phyloP scores from a whole-genome alignment of 139 green algal genomes.

The Deuterostichococcus epilithicus region DNA sequence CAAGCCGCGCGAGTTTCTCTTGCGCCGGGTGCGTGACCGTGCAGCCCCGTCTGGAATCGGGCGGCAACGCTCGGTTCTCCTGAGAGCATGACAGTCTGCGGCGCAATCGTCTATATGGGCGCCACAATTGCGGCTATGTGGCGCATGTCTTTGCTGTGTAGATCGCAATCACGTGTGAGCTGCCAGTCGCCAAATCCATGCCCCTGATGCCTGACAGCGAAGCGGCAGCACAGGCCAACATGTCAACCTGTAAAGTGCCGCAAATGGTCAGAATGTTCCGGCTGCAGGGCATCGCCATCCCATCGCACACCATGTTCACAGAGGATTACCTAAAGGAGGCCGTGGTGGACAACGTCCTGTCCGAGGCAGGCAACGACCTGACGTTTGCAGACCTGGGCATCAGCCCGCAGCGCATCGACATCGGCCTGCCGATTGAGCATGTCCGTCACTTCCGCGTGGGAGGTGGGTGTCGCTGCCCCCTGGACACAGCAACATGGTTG shows the following conservation, averaged over 20 bases:
- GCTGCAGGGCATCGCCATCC: conserved; percentile 25
- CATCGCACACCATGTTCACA: conserved; percentile 43
- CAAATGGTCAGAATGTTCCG: conserved; percentile 20
- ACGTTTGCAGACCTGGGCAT: conserved; percentile 65
- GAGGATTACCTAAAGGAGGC: conserved; percentile 66
- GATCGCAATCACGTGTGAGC: too few relatives aligned
- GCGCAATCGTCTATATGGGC: conserved; percentile 2
- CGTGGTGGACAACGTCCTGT: conserved; percentile 38
- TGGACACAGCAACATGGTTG: background rate
- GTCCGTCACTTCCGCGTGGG: conserved; percentile 64
- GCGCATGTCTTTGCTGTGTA: conserved; percentile 35
- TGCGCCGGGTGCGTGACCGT: conserved; percentile 10
- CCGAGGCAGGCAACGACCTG: conserved; percentile 11
- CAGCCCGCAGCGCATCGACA: conserved; percentile 50
- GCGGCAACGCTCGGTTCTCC: background rate
- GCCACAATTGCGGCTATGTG: conserved; percentile 40
- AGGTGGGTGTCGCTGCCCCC: conserved; percentile 19
- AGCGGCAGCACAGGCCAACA: too few relatives aligned
- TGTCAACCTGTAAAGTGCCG: conserved; percentile 35
- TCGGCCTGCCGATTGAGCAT: conserved; percentile 76
- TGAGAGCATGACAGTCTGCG: background rate
- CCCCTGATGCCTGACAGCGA: too few relatives aligned
- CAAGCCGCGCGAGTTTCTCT: conserved; percentile 24
- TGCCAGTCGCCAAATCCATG: too few relatives aligned
- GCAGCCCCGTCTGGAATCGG: background rate